Conservation (phyloP, 306 rosid species). For the Prunus fruticosa region DNA sequence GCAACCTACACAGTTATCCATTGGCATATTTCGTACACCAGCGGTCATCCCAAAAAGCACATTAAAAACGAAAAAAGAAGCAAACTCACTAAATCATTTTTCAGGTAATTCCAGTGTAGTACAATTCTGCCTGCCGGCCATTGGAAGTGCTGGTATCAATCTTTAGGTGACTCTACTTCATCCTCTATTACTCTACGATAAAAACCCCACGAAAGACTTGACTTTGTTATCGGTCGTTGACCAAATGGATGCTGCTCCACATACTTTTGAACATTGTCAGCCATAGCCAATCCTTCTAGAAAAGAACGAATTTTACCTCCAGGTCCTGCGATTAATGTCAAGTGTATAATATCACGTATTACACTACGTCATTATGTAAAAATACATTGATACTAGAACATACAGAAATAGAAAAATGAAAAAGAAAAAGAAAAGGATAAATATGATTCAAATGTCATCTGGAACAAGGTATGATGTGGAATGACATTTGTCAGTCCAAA, state of each 20-base stretch:
- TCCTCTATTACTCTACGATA: constrained; percentile 34
- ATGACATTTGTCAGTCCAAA: background rate
- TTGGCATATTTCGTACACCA: background rate
- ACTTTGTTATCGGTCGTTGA: constrained; percentile 58
- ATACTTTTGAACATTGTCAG: constrained; percentile 58
- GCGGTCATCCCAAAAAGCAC: too few relatives aligned
- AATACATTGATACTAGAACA: background rate
- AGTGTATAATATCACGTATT: background rate
- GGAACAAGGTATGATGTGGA: background rate
- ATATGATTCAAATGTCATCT: background rate
- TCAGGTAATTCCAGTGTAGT: background rate
- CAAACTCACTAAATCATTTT: background rate
- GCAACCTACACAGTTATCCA: background rate
- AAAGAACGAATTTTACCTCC: constrained; percentile 69
- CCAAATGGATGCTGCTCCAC: constrained; percentile 69
- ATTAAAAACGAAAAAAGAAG: background rate
- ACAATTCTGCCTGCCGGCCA: background rate
- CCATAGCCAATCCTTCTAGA: constrained; percentile 56
- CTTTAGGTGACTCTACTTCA: background rate
- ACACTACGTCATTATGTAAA: background rate
- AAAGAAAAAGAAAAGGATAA: background rate
- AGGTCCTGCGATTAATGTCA: constrained; percentile 47
- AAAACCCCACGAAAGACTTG: constrained; percentile 52
- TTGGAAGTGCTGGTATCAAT: background rate
- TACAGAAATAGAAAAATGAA: background rate